phyloP scores from a whole-genome alignment of 2,329 filamentous ascomycete species.

The Aureobasidium melanogenum region DNA sequence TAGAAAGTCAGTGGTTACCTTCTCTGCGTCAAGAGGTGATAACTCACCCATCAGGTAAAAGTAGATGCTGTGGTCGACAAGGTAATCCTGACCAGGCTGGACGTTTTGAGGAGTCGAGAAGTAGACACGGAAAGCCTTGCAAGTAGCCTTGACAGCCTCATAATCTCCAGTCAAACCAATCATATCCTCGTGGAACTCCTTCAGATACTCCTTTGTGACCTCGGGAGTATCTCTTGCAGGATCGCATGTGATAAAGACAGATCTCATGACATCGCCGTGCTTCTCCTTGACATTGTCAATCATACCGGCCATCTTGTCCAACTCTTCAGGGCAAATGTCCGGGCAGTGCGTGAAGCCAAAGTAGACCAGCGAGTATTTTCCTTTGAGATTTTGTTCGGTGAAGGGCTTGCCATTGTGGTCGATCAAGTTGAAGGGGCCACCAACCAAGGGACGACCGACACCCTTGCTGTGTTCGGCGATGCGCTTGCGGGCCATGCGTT shows the following conservation, averaged over 20 bases:
- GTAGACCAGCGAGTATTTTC: slow-evolving; percentile 82
- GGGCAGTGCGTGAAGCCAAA: slow-evolving; percentile 98
- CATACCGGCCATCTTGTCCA: slow-evolving; percentile 98
- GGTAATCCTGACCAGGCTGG: slow-evolving; percentile 87
- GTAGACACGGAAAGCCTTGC: slow-evolving; percentile 94
- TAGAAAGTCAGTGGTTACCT: background rate
- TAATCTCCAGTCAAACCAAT: slow-evolving; percentile 88
- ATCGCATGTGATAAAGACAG: slow-evolving; percentile 93
- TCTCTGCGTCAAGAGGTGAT: background rate
- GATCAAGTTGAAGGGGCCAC: slow-evolving; percentile 71
- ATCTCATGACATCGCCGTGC: slow-evolving; percentile 50
- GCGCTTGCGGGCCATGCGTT: slow-evolving; percentile 77
- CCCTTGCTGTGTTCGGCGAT: slow-evolving; percentile 90
- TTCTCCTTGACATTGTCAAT: slow-evolving; percentile 57
- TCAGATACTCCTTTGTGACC: slow-evolving; percentile 75
- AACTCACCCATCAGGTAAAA: slow-evolving; percentile 86
- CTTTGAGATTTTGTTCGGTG: slow-evolving; percentile 72
- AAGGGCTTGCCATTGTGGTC: slow-evolving; percentile 76
- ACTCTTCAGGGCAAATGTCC: slow-evolving; percentile 96
- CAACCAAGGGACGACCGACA: slow-evolving; percentile 85
- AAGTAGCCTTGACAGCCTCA: slow-evolving; percentile 86
- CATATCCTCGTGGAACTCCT: slow-evolving; percentile 81
- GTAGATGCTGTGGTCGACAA: slow-evolving; percentile 98
- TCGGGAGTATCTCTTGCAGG: slow-evolving; percentile 81
- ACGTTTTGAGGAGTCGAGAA: slow-evolving; percentile 87